phyloP scores from a whole-genome alignment of 2,329 filamentous ascomycete species.

The Colletotrichum eleusines region DNA sequence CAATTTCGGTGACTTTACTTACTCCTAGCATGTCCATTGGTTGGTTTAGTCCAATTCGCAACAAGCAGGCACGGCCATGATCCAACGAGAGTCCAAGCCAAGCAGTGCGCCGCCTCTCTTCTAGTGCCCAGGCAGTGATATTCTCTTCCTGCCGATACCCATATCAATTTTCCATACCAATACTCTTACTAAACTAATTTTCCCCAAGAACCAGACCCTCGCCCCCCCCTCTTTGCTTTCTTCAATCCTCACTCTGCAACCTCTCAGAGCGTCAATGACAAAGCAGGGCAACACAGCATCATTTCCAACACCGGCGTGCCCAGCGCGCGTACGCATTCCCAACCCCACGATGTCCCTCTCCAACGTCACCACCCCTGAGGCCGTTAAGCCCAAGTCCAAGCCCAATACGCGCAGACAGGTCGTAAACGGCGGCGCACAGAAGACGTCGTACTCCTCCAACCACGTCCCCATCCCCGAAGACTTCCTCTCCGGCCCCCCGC shows the following conservation, averaged over 20 bases:
- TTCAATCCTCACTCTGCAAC: no score
- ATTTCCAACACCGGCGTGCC: not conserved
- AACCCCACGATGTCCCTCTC: not conserved
- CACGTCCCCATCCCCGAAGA: constrained; percentile 53
- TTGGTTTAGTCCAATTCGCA: no score
- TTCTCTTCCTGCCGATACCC: not conserved
- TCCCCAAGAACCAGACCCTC: not conserved
- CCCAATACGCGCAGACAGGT: constrained; percentile 16
- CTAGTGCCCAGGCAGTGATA: not conserved
- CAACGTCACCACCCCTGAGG: not conserved
- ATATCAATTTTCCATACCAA: no score
- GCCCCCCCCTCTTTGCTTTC: not conserved
- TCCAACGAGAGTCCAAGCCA: not conserved
- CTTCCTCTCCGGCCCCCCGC: constrained; percentile 57
- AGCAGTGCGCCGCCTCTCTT: not conserved
- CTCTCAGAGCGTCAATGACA: not conserved
- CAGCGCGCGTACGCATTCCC: not conserved
- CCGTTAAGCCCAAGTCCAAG: not conserved
- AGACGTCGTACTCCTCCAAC: constrained; percentile 49
- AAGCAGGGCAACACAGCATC: not conserved
- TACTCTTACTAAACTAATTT: no score
- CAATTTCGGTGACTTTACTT: no score
- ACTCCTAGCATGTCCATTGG: no score
- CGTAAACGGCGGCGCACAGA: not conserved
- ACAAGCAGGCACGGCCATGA: not conserved